Base-by-base conservation (phyloP, 768 basidiomycete species). In the Imleria badia region DNA sequence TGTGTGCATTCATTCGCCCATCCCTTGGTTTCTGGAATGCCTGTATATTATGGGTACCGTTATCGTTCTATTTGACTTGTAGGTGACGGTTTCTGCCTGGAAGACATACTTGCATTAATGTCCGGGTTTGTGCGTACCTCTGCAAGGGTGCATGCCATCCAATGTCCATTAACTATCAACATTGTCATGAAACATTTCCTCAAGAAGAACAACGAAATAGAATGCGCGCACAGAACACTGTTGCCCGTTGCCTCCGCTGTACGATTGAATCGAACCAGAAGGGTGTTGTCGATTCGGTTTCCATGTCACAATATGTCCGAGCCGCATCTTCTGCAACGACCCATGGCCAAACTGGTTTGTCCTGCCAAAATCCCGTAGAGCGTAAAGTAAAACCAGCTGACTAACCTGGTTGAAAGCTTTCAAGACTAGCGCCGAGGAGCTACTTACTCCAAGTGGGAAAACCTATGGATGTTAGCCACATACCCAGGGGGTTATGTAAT, bases 31-130 rank as follows among this genome's bases (percentile, higher is more conserved):
- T 42, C 29, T 61, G 60, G 20, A 58, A 31, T 6, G 20, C 39
- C 40, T 48, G 26, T 34, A 54, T 31, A 26, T 38, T 30, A 31
- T 56, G 87, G 88, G 88, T 15, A 86, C 90, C 47, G 68, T 88
- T 54, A 93, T 89, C 8, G 77, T 91, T 68, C 85, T 94, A 1
- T 91, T 94, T 67, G 85, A 76, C 72, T 82, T 84, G 84, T 89
- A 63, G 70, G 82, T 71, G 33, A 34, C 30, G 34, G 41, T 45
- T 41, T 54, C 48, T 51, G 46, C 57, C 52, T 42, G 45, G 45
- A 49, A 48, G 45, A 47, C 52, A 46, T 34, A 48, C 42, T 54
- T 38, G 42, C 55, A 23, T 53, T 63, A 69, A 49, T 63, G 59
- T 63, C 54, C 56, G 58, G 29, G 62, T 57, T 35, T 45, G 20